Evolutionary conservation across 2,329 filamentous ascomycete species (phyloP).

Genomic region (Cadophora sp.): DNA sequence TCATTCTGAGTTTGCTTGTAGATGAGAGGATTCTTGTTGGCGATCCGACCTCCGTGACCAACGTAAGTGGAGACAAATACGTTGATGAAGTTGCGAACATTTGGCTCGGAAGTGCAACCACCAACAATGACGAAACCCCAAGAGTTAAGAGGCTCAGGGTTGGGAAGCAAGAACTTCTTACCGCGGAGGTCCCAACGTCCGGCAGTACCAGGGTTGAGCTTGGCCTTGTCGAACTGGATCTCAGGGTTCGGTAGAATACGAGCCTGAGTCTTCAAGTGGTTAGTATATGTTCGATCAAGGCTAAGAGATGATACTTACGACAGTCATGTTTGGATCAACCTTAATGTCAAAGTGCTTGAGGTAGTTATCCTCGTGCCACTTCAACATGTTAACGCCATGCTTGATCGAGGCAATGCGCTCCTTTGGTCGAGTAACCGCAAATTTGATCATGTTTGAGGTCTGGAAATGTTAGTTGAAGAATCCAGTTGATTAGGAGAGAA

Average conservation of each 20-base stretch:
- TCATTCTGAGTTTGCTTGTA: conserved; percentile 28
- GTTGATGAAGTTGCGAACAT: conserved; percentile 59
- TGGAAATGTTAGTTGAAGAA: conserved; percentile 49
- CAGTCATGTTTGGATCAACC: conserved; percentile 69
- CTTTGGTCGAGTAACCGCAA: conserved; percentile 80
- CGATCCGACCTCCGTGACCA: conserved; percentile 65
- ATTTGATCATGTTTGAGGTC: conserved; percentile 89
- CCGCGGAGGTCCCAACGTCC: conserved; percentile 90
- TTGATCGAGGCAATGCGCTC: conserved; percentile 74
- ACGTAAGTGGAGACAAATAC: conserved; percentile 68
- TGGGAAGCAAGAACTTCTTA: conserved; percentile 76
- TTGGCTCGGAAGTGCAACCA: conserved; percentile 56
- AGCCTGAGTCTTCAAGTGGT: conserved; percentile 62
- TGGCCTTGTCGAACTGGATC: conserved; percentile 63
- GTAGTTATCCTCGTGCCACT: conserved; percentile 73
- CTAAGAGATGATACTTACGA: conserved; percentile 42
- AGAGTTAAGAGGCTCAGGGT: conserved; percentile 65
- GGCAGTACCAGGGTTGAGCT: conserved; percentile 64
- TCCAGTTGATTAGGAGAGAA: background rate
- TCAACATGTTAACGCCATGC: conserved; percentile 68
- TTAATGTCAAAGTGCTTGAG: conserved; percentile 76
- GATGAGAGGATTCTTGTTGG: conserved; percentile 54
- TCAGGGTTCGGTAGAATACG: conserved; percentile 74
- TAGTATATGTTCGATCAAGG: conserved; percentile 17
- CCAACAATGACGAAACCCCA: conserved; percentile 80